Evolutionary conservation across 768 basidiomycete genomes (phyloP), one percentile per base, ranked within the genome.

Genomic region (Boletus barrowsii): DNA sequence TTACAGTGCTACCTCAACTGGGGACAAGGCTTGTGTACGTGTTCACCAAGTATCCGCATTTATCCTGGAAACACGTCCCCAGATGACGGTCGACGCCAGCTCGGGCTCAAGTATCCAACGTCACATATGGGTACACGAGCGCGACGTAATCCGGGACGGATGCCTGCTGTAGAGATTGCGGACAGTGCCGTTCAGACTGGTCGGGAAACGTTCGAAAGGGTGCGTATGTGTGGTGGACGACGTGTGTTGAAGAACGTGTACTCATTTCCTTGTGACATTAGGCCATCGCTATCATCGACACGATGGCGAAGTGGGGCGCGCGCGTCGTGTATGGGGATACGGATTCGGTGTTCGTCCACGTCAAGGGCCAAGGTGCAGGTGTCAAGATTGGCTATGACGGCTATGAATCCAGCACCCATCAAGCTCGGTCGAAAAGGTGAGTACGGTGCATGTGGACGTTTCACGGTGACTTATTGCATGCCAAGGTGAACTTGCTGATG

Each of bases 371-470:
- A 90, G 65, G 93, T 93, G 30, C 88, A 98, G 65, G 97, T 97
- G 0, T 98, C 70, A 75, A 83, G 37, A 91, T 98, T 51, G 96
- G 96, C 2, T 76, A 95, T 55, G 93, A 98, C 97, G 3, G 77
- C 83, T 2, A 72, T 83, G 70, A 98, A 98, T 62, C 97, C 96
- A 0, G 78, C 84, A 5, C 97, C 95, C 62, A 98, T 99, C 62
- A 98, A 96, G 72, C 81, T 99, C 54, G 98, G 98, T 99, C 61
- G 97, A 99, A 70, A 99, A 99, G 83, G 94, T 88, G 44, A 36
- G 52, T 29, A 15, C 15, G 15, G 44, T 18, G 11, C 14, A 1
- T 26, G 32, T 17, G 1, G 32, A 13, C 4, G 1, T 7, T 35
- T 32, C n/a, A 4, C 5, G 18, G 22, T 32, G 11, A 52, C 36